Conservation (phyloP, 192 early-diverging fungal genomes). For the Rhizophagus clarus region DNA sequence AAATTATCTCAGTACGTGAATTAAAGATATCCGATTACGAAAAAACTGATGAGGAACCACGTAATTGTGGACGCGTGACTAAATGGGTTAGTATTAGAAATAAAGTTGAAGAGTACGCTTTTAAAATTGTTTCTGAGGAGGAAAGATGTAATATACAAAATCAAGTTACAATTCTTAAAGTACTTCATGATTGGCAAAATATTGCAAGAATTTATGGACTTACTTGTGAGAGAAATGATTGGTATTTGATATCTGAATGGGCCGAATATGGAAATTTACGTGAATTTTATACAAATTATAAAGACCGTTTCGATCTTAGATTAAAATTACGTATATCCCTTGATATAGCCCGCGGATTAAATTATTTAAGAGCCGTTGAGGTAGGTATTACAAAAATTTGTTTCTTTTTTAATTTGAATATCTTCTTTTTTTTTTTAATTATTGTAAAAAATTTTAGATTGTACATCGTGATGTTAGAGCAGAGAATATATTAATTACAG, state of each 20-base stretch:
- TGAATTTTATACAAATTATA: neutral
- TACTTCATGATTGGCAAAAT: constrained; percentile 3
- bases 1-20: no score
- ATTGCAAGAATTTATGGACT: constrained; percentile 22
- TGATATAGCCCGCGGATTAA: constrained; percentile 24
- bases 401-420: no score
- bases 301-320: neutral
- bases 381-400: no score
- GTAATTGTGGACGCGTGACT: no score
- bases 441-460: no score
- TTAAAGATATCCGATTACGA: no score
- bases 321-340: constrained; percentile 8
- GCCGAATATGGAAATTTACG: constrained; percentile 10
- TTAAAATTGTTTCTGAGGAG: neutral
- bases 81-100: neutral
- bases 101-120: neutral
- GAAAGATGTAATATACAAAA: neutral
- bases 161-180: constrained; percentile 13
- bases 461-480: constrained; percentile 22
- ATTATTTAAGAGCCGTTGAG: neutral
- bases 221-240: neutral
- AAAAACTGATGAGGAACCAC: no score
- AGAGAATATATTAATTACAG: neutral
- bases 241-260: constrained; percentile 25
- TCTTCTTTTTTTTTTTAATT: no score